Conservation (phyloP, 139 green algal species). For the Chlorella sp. region DNA sequence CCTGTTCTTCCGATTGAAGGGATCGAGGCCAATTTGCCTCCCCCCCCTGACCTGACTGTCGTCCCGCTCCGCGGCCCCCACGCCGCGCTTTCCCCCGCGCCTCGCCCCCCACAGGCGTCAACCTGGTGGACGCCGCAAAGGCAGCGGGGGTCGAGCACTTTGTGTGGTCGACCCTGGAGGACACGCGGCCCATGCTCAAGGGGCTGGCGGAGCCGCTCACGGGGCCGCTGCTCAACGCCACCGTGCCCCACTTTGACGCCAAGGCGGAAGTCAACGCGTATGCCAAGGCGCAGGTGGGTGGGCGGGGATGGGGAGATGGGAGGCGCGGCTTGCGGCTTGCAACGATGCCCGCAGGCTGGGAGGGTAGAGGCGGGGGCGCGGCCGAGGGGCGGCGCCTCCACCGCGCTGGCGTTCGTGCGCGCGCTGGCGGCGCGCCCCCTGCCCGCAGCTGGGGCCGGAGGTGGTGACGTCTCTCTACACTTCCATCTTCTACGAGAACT, state of each 20-base stretch:
- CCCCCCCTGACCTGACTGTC: neutral
- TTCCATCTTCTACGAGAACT: conserved; percentile 24
- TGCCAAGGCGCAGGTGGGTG: conserved; percentile 10
- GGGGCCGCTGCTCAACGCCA: neutral
- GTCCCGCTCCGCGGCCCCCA: neutral
- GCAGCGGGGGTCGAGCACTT: conserved; percentile 25
- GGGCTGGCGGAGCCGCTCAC: conserved; percentile 7
- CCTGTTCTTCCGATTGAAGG: too few relatives aligned
- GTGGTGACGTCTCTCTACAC: neutral
- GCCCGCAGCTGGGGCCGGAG: conserved; percentile 16
- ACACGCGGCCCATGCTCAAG: neutral
- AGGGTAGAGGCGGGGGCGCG: too few relatives aligned
- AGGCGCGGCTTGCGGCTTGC: too few relatives aligned
- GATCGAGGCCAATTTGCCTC: neutral
- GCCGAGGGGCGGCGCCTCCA: too few relatives aligned
- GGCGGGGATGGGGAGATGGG: too few relatives aligned
- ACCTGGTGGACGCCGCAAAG: conserved; percentile 39
- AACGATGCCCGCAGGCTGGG: too few relatives aligned
- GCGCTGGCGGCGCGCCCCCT: too few relatives aligned
- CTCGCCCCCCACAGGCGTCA: neutral
- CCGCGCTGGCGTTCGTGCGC: too few relatives aligned
- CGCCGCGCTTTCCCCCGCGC: neutral
- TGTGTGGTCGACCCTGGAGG: conserved; percentile 33
- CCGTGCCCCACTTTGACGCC: conserved; percentile 40
- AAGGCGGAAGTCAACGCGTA: conserved; percentile 33